Conservation (phyloP, 345 rosid species). For the Populus alba region DNA sequence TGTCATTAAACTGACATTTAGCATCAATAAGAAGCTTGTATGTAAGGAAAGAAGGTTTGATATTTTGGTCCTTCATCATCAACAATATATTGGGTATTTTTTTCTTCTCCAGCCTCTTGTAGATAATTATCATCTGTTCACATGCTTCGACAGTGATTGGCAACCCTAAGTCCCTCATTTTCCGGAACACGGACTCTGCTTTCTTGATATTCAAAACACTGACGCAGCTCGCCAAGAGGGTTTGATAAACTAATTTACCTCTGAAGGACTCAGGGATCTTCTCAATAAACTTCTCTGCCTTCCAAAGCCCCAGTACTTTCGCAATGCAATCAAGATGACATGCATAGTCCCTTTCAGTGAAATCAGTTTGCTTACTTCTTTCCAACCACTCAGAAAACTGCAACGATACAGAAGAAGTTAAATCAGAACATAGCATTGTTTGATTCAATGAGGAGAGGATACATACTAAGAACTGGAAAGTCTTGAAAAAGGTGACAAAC, state of each 20-base stretch:
- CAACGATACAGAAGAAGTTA: neutral
- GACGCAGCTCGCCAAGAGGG: constrained; percentile 4
- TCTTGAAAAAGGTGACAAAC: neutral
- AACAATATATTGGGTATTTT: constrained; percentile 8
- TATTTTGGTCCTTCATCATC: constrained; percentile 7
- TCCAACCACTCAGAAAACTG: constrained; percentile 24
- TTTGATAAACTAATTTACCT: constrained; percentile 11
- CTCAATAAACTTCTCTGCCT: constrained; percentile 12
- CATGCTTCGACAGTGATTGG: constrained; percentile 9
- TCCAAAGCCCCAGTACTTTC: neutral
- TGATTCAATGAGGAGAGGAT: neutral
- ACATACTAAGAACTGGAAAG: neutral
- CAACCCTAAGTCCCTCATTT: constrained; percentile 13
- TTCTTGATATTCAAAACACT: neutral
- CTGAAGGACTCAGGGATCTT: constrained; percentile 12
- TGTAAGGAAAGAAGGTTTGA: constrained; percentile 16
- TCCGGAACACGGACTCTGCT: constrained; percentile 18
- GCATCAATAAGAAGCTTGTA: constrained; percentile 20
- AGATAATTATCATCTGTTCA: constrained; percentile 21
- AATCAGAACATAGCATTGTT: neutral
- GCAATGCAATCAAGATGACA: constrained; percentile 5
- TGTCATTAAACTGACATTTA: constrained; percentile 13
- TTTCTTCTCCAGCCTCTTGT: constrained; percentile 12
- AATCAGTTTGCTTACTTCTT: neutral
- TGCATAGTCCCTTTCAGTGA: constrained; percentile 7